Conservation (phyloP, 129 eudicot genomes). For the Logfia minima region DNA sequence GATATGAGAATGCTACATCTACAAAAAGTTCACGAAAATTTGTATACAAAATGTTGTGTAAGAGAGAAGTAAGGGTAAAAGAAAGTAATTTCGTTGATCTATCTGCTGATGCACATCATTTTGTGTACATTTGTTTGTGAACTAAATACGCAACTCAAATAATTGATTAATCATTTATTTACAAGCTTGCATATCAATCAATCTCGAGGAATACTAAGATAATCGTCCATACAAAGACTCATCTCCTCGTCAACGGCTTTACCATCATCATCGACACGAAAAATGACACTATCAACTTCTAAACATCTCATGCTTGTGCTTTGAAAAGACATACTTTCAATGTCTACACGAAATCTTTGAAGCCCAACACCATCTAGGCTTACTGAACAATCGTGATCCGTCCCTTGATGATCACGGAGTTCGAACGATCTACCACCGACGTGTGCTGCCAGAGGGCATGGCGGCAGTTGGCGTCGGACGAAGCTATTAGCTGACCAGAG, state of each 20-base stretch:
- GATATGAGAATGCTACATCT: too few species aligned
- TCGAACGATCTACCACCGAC: slow-evolving; percentile 17
- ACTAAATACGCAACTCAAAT: not conserved
- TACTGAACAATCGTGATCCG: slow-evolving; percentile 42
- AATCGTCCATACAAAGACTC: slow-evolving; percentile 41
- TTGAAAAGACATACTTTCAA: slow-evolving; percentile 54
- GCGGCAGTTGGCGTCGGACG: slow-evolving; percentile 18
- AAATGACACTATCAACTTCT: slow-evolving; percentile 44
- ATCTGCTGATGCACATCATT: not conserved
- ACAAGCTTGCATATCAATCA: slow-evolving; percentile 10
- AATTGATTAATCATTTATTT: not conserved
- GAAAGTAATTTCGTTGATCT: too few species aligned
- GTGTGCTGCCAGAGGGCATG: not conserved
- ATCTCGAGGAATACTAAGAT: slow-evolving; percentile 40
- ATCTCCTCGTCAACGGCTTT: slow-evolving; percentile 30
- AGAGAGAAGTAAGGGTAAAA: too few species aligned
- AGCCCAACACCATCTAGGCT: slow-evolving; percentile 59
- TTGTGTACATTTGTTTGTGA: not conserved
- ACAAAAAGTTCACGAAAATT: too few species aligned
- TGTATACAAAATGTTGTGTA: too few species aligned
- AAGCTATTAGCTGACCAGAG: slow-evolving; percentile 39
- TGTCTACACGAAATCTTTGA: slow-evolving; percentile 59
- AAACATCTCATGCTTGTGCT: slow-evolving; percentile 61
- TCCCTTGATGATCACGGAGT: slow-evolving; percentile 6
- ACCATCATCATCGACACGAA: slow-evolving; percentile 34